These are phyloP conservation scores for Neoarthrinium moseri DNA, from an alignment of 2,329 filamentous ascomycete genomes.

Conservation along the genomic window DNA sequence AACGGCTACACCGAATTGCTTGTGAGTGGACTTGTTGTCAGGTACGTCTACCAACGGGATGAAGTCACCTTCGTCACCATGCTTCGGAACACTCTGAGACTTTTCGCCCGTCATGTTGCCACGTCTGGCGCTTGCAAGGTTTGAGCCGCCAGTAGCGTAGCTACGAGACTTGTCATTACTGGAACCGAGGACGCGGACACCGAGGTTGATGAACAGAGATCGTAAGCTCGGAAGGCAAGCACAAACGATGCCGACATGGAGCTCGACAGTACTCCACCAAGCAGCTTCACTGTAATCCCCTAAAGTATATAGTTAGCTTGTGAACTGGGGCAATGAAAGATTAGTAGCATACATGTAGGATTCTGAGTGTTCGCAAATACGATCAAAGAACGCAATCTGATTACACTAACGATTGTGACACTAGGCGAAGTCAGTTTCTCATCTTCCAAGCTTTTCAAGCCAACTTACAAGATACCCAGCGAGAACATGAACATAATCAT, in stretches of 20 bases:
- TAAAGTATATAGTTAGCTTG: slow-evolving; percentile 35
- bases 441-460: slow-evolving; percentile 1
- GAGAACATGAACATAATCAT: slow-evolving; percentile 33
- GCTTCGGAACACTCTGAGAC: slow-evolving; percentile 8
- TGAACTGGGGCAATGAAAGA: slow-evolving; percentile 40
- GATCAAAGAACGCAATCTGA: slow-evolving; percentile 41
- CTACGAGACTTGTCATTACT: slow-evolving; percentile 8
- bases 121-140: slow-evolving; percentile 1
- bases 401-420: slow-evolving; percentile 41
- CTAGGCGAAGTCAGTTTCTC: slow-evolving; percentile 19
- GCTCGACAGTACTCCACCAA: slow-evolving; percentile 40
- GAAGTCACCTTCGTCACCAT: slow-evolving; percentile 16
- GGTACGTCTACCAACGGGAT: slow-evolving; percentile 15
- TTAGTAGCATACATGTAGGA: slow-evolving; percentile 31
- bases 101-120: neutral
- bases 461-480: slow-evolving; percentile 36
- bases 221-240: slow-evolving; percentile 38
- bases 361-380: slow-evolving; percentile 39
- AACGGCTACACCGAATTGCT: slow-evolving; percentile 1
- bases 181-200: slow-evolving; percentile 12
- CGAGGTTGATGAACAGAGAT: slow-evolving; percentile 19
- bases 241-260: slow-evolving; percentile 42
- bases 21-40: neutral
- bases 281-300: slow-evolving; percentile 37
- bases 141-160: slow-evolving; percentile 6